A percentile compares a stretch with the other conserved stretches of the same genome.
phyloP scores from a whole-genome alignment of 1,284 basidiomycete genomes.

The Trichosporon inkin region DNA sequence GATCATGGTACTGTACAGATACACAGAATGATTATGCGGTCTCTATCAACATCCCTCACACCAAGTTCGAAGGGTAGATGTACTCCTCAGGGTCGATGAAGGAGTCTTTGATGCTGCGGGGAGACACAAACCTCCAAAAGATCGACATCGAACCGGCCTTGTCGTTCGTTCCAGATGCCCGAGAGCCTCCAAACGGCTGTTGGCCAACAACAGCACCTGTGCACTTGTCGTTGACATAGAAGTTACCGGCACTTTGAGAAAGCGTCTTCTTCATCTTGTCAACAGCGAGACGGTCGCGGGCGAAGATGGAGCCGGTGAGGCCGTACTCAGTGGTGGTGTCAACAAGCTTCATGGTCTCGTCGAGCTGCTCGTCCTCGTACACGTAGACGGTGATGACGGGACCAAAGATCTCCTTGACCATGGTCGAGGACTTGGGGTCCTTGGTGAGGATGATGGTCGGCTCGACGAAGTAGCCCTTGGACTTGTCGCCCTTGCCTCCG shows the following conservation, averaged over 20 bases:
- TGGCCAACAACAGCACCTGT: slow-evolving; percentile 94
- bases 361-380: slow-evolving; percentile 77
- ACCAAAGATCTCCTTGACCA: slow-evolving; percentile 95
- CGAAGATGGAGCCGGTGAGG: slow-evolving; percentile 87
- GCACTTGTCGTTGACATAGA: slow-evolving; percentile 85
- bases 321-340: slow-evolving; percentile 85
- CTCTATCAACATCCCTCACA: slow-evolving; percentile 46
- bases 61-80: slow-evolving; percentile 78
- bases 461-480: slow-evolving; percentile 88
- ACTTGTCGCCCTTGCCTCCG: slow-evolving; percentile 79
- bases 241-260: slow-evolving; percentile 67
- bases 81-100: slow-evolving; percentile 74
- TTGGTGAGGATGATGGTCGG: slow-evolving; percentile 93
- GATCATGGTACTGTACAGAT: neutral
- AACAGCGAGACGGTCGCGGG: slow-evolving; percentile 70
- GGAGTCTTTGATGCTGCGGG: slow-evolving; percentile 94
- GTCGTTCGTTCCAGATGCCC: slow-evolving; percentile 94
- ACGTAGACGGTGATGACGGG: slow-evolving; percentile 90
- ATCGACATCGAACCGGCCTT: slow-evolving; percentile 90
- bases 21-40: neutral
- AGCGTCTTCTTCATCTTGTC: slow-evolving; percentile 70
- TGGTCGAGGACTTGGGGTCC: slow-evolving; percentile 84
- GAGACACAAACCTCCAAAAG: slow-evolving; percentile 83
- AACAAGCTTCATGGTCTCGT: slow-evolving; percentile 80
- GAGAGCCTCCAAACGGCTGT: slow-evolving; percentile 93